Evolutionary conservation across 176 grass and related monocot genomes (phyloP), one percentile per base, ranked within the genome.

Genomic region (Carex scoparia): DNA sequence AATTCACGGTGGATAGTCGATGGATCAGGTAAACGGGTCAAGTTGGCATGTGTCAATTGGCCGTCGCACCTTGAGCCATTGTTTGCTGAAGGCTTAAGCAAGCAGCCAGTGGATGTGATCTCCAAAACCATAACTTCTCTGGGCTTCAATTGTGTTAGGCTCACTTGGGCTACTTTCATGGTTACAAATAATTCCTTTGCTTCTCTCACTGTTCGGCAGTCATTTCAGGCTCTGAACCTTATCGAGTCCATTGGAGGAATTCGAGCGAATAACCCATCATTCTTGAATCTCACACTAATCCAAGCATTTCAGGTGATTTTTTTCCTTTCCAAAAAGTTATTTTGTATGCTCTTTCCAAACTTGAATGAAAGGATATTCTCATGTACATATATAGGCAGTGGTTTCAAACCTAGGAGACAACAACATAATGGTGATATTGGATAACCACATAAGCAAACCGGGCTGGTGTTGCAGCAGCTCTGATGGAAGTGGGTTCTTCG

Each of bases 11-110:
- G 94, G 91, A 89, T 95, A 81, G 80, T 95, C 6, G 91, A 93
- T 72, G 70, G 69, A 9, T 85, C 75, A 1, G 91, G 91, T 37
- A 73, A 42, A 40, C 83, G 94, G 0, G 91, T 95, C 80, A 95
- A 95, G 89, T 84, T 95, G 54, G 91, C 91, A 0, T 95, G 94
- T 82, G 91, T 95, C 4, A 95, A 92, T 64, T 95, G 91, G 91
- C 91, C 91, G 28, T 92, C 91, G 16, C 94, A 95, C 83, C 89
- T 95, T 37, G 86, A 94, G 27, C 61, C 81, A 2, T 87, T 89
- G 90, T 85, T 94, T 74, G 89, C 88, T 0, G 93, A 94, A 85
- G 90, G 90, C 7, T 80, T 94, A 13, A 84, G 86, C 4, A 80
- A 88, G 30, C 93, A 88, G 46, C 86, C 90, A 59, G 79, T 94